phyloP scores from a whole-genome alignment of 208 protist genomes.

The Strigomonas culicis region DNA sequence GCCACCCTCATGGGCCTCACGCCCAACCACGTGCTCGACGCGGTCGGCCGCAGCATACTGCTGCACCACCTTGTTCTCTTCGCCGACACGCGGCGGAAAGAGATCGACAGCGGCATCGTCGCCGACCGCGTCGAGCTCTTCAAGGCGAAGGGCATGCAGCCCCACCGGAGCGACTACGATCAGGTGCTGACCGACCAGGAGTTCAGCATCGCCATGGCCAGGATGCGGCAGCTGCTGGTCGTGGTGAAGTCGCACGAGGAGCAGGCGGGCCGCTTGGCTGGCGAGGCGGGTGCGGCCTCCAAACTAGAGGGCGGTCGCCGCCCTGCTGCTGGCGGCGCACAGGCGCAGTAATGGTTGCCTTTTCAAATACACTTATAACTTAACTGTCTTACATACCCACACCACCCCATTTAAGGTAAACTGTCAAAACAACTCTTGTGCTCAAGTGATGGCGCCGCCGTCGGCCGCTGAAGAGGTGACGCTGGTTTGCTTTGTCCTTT shows the following conservation, averaged over 20 bases:
- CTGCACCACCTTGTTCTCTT: constrained; percentile 74
- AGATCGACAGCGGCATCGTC: constrained; percentile 57
- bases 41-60: constrained; percentile 80
- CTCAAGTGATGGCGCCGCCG: no score
- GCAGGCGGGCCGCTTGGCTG: constrained; percentile 22
- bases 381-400: no score
- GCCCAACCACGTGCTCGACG: constrained; percentile 74
- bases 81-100: constrained; percentile 53
- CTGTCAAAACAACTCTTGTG: no score
- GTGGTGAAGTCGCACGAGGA: constrained; percentile 31
- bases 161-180: constrained; percentile 51
- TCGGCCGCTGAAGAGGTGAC: no score
- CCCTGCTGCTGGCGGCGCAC: constrained; percentile 5
- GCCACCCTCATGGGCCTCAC: constrained; percentile 49
- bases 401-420: no score
- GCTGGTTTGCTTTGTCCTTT: no score
- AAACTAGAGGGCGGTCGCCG: constrained; percentile 2
- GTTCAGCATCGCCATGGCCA: constrained; percentile 38
- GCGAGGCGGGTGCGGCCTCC: constrained; percentile 2
- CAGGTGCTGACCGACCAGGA: constrained; percentile 42
- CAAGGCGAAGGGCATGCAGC: constrained; percentile 19
- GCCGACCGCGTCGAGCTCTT: constrained; percentile 29
- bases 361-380: not conserved
- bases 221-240: constrained; percentile 57
- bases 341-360: not conserved